A percentile compares a stretch with the other conserved stretches of the same genome.
Conservation (phyloP, 1,284 basidiomycete genomes). For the Heterobasidion occidentale region DNA sequence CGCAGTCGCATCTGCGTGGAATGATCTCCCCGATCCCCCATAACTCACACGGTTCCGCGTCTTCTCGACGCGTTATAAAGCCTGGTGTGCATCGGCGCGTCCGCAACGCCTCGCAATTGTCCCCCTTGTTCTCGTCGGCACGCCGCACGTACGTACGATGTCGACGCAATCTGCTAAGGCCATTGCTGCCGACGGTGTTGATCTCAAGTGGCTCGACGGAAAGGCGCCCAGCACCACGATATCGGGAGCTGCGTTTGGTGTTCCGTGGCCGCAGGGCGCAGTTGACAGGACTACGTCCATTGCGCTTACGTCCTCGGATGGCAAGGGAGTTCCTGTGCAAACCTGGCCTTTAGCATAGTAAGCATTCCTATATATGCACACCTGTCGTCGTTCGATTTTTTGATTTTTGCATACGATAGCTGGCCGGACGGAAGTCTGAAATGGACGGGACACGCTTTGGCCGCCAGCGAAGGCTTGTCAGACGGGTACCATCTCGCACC, state of each 20-base stretch:
- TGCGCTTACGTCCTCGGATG: slow-evolving; percentile 16
- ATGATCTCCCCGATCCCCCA: background rate
- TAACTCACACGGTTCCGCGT: background rate
- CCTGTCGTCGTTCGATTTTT: background rate
- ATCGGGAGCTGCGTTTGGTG: slow-evolving; percentile 28
- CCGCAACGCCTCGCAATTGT: no score
- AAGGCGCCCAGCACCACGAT: slow-evolving; percentile 23
- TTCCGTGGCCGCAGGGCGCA: slow-evolving; percentile 32
- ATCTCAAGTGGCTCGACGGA: slow-evolving; percentile 28
- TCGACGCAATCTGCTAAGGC: background rate
- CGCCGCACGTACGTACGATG: background rate
- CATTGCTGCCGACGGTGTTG: slow-evolving; percentile 15
- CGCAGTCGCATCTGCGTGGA: background rate
- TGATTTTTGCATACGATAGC: slow-evolving; percentile 11
- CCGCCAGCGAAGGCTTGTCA: slow-evolving; percentile 20
- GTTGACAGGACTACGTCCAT: slow-evolving; percentile 32
- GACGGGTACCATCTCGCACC: slow-evolving; percentile 21
- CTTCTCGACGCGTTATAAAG: background rate
- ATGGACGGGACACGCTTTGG: slow-evolving; percentile 33
- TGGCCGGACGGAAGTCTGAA: slow-evolving; percentile 37
- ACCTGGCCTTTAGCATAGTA: slow-evolving; percentile 34
- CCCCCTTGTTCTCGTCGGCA: no score
- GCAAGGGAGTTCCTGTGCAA: slow-evolving; percentile 26
- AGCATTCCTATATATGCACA: slow-evolving; percentile 7
- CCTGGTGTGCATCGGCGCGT: no score